These are phyloP conservation scores for Flaveria bidentis DNA, from an alignment of 129 eudicot genomes.

Conservation along the genomic window DNA sequence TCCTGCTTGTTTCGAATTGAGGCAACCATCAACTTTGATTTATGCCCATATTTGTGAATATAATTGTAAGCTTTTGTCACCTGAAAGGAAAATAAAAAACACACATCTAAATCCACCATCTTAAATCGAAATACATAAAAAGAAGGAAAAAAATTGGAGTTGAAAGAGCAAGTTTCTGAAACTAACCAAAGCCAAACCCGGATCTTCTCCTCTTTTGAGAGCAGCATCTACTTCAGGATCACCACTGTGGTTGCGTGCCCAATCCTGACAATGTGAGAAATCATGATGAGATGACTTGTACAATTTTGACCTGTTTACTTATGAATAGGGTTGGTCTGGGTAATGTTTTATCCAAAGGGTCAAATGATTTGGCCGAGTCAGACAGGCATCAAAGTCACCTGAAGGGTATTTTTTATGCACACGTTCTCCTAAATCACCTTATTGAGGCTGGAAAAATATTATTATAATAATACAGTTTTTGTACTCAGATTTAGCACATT, in stretches of 20 bases:
- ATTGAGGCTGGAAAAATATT: not conserved
- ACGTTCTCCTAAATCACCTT: not conserved
- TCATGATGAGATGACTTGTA: not conserved
- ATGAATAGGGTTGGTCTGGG: not conserved
- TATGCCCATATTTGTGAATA: constrained; percentile 87
- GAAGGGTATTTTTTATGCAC: not conserved
- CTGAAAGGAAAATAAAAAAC: constrained; percentile 35
- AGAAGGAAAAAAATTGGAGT: not conserved
- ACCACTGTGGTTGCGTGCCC: constrained; percentile 92
- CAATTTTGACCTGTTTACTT: not conserved
- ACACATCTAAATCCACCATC: not conserved
- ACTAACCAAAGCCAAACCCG: constrained; percentile 96
- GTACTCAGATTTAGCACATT: not conserved
- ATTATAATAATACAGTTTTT: not conserved
- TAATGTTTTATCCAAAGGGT: constrained; percentile 1
- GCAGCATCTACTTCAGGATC: constrained; percentile 93
- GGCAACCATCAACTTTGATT: constrained; percentile 95
- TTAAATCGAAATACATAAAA: constrained; percentile 14
- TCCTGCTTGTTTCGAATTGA: constrained; percentile 98
- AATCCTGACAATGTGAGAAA: constrained; percentile 56
- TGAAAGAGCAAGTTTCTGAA: not conserved
- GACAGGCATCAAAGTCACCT: not conserved
- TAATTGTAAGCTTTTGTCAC: constrained; percentile 93
- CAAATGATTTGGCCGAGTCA: not conserved
- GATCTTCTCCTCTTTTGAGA: constrained; percentile 93